Evolutionary conservation across 2,329 filamentous ascomycete species (phyloP).

Genomic region (Fusarium sp.): DNA sequence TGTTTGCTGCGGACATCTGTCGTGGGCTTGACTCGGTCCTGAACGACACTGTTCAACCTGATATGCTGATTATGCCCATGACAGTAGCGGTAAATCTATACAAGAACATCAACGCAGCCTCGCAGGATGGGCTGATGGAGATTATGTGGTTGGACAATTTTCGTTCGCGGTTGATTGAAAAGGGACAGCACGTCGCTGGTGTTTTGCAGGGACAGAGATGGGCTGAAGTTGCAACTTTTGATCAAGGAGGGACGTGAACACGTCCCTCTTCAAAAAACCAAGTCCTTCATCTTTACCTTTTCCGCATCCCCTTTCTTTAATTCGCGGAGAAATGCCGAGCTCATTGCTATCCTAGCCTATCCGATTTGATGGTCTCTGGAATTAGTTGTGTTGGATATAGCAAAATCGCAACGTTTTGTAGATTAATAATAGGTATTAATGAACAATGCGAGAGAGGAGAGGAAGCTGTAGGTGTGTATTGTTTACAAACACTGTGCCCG

Average conservation of each 20-base stretch:
- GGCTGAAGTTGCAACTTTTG: conserved; percentile 49
- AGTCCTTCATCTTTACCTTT: not conserved
- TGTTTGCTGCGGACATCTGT: conserved; percentile 60
- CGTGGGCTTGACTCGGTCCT: conserved; percentile 60
- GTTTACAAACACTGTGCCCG: conserved; percentile 13
- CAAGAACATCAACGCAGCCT: conserved; percentile 49
- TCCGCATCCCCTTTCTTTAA: not conserved
- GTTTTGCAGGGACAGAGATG: conserved; percentile 52
- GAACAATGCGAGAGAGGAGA: too few species aligned
- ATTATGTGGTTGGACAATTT: conserved; percentile 60
- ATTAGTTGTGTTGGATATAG: not conserved
- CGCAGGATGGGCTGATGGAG: conserved; percentile 56
- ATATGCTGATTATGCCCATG: conserved; percentile 56
- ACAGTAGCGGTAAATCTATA: conserved; percentile 55
- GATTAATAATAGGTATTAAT: too few species aligned
- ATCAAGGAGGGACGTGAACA: not conserved
- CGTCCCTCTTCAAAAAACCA: not conserved
- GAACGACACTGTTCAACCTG: conserved; percentile 55
- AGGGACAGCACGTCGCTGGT: conserved; percentile 54
- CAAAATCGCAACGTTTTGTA: not conserved
- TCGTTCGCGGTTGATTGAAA: conserved; percentile 49
- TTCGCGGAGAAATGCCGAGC: conserved; percentile 1
- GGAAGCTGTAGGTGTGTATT: not conserved
- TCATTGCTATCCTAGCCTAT: not conserved
- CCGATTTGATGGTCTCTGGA: not conserved